phyloP scores from a whole-genome alignment of 257 asterid species.

The Jaltomata sinuosa region DNA sequence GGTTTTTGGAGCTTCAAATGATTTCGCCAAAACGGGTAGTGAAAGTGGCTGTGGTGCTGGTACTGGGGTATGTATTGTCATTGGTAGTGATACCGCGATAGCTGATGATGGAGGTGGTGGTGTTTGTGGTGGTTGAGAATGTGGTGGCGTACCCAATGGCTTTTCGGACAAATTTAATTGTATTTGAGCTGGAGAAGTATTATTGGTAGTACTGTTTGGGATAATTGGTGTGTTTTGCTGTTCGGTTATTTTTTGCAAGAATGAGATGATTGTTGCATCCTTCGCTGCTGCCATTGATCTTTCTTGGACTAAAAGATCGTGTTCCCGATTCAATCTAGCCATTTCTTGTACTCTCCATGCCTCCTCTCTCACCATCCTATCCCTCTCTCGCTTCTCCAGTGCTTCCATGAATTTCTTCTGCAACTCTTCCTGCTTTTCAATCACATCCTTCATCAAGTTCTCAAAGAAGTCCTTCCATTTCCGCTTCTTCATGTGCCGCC shows the following conservation, averaged over 20 bases:
- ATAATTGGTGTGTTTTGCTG: conserved; percentile 25
- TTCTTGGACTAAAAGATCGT: conserved; percentile 67
- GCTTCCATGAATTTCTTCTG: conserved; percentile 46
- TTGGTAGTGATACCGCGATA: neutral
- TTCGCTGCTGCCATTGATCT: conserved; percentile 68
- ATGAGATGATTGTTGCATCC: conserved; percentile 64
- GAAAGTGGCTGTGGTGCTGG: neutral
- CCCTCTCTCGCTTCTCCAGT: conserved; percentile 47
- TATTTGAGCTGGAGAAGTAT: neutral
- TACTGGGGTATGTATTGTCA: neutral
- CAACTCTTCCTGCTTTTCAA: conserved; percentile 55
- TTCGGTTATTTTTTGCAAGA: conserved; percentile 51
- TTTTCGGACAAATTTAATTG: conserved; percentile 8
- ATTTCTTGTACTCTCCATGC: conserved; percentile 71
- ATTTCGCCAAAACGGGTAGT: neutral
- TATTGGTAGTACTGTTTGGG: conserved; percentile 6
- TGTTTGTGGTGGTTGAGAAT: conserved; percentile 1
- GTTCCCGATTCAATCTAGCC: conserved; percentile 59
- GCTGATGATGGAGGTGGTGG: neutral
- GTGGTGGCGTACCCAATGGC: neutral
- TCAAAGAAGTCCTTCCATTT: conserved; percentile 41
- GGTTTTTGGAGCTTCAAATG: neutral
- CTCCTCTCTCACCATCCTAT: conserved; percentile 42
- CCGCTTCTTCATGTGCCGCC: conserved; percentile 24
- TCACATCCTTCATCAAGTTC: conserved; percentile 39